A percentile compares a stretch with the other conserved stretches of the same genome.
These are phyloP conservation scores for Lipomyces chichibuensis DNA, from an alignment of 805 yeast genomes.

Conservation along the genomic window DNA sequence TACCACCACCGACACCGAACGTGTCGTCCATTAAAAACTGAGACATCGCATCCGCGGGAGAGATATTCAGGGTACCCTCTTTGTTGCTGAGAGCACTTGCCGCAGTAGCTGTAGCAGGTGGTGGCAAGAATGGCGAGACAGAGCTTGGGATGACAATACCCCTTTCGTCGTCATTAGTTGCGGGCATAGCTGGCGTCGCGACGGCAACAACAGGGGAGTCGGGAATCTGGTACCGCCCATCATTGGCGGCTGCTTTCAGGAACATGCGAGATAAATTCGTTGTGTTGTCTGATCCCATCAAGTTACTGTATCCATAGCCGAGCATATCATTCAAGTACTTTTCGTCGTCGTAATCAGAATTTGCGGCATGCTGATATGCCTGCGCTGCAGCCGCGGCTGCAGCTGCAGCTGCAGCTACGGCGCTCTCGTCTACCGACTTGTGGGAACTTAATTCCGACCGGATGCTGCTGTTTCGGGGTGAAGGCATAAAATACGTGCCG, in stretches of 20 bases:
- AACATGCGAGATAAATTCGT: constrained; percentile 32
- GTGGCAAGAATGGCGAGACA: constrained; percentile 13
- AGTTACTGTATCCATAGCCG: constrained; percentile 27
- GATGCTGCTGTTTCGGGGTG: constrained; percentile 26
- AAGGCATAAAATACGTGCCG: constrained; percentile 28
- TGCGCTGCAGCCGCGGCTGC: constrained; percentile 25
- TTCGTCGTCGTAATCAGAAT: constrained; percentile 33
- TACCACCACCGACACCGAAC: constrained; percentile 27
- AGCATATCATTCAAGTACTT: constrained; percentile 33
- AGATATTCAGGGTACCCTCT: constrained; percentile 23
- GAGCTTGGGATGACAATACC: constrained; percentile 26
- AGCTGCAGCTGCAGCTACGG: constrained; percentile 23
- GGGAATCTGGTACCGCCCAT: constrained; percentile 34
- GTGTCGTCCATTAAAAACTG: constrained; percentile 36
- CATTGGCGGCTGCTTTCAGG: constrained; percentile 35
- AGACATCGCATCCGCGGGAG: constrained; percentile 36
- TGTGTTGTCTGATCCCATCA: constrained; percentile 22
- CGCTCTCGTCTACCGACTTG: not conserved
- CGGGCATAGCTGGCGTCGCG: constrained; percentile 15
- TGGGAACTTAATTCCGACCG: constrained; percentile 23
- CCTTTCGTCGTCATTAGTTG: constrained; percentile 18
- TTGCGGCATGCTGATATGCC: constrained; percentile 26
- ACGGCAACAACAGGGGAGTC: constrained; percentile 26
- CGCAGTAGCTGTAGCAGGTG: not conserved
- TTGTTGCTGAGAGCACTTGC: constrained; percentile 9